These are phyloP conservation scores for Xylaria intraflava DNA, from an alignment of 495 filamentous ascomycete species.

Conservation along the genomic window DNA sequence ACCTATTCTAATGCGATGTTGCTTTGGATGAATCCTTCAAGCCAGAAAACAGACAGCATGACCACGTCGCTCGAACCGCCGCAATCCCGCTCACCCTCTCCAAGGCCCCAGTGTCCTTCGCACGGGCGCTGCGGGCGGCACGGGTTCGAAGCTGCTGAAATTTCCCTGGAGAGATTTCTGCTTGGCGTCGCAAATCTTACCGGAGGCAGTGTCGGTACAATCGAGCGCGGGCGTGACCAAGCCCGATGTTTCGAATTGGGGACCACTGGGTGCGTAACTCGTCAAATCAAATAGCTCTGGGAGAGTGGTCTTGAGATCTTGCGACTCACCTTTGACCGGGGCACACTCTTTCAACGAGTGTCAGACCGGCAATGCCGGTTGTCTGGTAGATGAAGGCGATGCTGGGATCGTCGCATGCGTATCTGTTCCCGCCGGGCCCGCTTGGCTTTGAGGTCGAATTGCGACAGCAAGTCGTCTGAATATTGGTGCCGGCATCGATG, in stretches of 20 bases:
- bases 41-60: no score
- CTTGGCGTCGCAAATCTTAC: not conserved
- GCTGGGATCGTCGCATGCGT: slow-evolving; percentile 17
- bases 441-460: slow-evolving; percentile 21
- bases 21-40: no score
- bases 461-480: slow-evolving; percentile 17
- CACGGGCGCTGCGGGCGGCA: not conserved
- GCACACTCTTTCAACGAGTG: slow-evolving; percentile 19
- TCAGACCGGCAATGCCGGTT: slow-evolving; percentile 17
- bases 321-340: slow-evolving; percentile 18
- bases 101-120: not conserved
- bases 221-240: slow-evolving; percentile 1
- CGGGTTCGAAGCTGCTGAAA: slow-evolving; percentile 8
- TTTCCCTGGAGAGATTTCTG: not conserved
- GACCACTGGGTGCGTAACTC: not conserved
- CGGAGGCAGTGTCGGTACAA: not conserved
- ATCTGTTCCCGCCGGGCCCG: slow-evolving; percentile 15
- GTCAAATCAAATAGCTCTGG: not conserved
- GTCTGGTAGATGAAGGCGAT: slow-evolving; percentile 23
- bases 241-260: slow-evolving; percentile 2
- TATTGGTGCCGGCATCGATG: slow-evolving; percentile 18
- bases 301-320: not conserved
- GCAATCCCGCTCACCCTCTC: not conserved
- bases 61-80: no score
- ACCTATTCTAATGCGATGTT: no score